A percentile compares a stretch with the other conserved stretches of the same genome.
Conservation (phyloP, 805 yeast species). For the Candida namnaoensis region DNA sequence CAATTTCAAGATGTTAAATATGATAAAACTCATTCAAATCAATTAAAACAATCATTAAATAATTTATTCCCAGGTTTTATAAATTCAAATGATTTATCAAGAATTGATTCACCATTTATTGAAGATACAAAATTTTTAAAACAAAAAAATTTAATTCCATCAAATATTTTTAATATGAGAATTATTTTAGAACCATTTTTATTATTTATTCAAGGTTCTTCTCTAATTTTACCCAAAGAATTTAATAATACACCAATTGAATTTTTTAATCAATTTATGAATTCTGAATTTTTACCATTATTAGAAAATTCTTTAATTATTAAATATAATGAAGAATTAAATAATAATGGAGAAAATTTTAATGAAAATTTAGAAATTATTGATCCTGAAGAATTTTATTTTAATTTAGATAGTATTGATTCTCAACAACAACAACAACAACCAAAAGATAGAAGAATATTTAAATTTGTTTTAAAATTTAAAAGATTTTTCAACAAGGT, state of each 20-base stretch:
- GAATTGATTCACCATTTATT: conserved; percentile 39
- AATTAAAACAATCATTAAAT: conserved; percentile 37
- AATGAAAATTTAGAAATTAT: conserved; percentile 26
- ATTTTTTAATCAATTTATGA: conserved; percentile 62
- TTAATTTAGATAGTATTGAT: conserved; percentile 21
- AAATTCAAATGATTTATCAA: conserved; percentile 21
- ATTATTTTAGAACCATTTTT: conserved; percentile 67
- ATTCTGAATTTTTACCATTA: conserved; percentile 51
- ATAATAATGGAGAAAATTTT: conserved; percentile 7
- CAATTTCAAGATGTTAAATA: conserved; percentile 27
- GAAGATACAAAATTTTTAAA: conserved; percentile 50
- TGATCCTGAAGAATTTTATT: conserved; percentile 6
- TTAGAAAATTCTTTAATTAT: conserved; percentile 46
- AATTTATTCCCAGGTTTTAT: conserved; percentile 68
- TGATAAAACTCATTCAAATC: conserved; percentile 26
- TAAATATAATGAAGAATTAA: conserved; percentile 34
- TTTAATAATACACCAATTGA: conserved; percentile 21
- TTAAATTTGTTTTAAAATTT: conserved; percentile 13
- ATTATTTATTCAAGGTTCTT: conserved; percentile 55
- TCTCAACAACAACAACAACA: conserved; percentile 14
- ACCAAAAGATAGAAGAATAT: conserved; percentile 1
- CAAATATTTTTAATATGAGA: conserved; percentile 74
- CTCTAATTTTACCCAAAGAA: conserved; percentile 26
- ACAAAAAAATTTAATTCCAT: conserved; percentile 58
- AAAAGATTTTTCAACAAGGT: conserved; percentile 12